A percentile compares a stretch with the other conserved stretches of the same genome.
Evolutionary conservation across 345 rosid genomes (phyloP).

Genomic region (Citrus cavaleriei): DNA sequence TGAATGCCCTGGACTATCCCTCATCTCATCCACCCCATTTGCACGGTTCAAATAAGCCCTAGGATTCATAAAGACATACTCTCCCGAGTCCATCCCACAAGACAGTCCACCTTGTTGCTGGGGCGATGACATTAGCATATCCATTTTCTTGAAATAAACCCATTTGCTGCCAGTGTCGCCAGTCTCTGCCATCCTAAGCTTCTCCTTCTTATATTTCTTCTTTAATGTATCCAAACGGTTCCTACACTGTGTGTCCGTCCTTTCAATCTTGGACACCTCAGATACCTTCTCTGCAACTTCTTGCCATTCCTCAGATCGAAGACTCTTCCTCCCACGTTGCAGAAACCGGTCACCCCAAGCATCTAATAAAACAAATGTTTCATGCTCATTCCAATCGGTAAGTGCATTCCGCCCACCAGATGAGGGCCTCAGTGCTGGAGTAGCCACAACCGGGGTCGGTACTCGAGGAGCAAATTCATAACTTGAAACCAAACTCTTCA

Average conservation of each 20-base stretch:
- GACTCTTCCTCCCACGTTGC: constrained; percentile 84
- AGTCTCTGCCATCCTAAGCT: constrained; percentile 39
- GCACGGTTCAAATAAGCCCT: constrained; percentile 59
- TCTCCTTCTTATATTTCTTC: constrained; percentile 95
- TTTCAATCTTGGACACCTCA: constrained; percentile 64
- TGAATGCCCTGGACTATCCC: constrained; percentile 84
- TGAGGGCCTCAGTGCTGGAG: constrained; percentile 34
- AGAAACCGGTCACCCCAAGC: constrained; percentile 92
- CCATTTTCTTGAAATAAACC: constrained; percentile 87
- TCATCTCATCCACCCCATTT: constrained; percentile 81
- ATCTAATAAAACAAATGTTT: constrained; percentile 75
- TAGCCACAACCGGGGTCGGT: constrained; percentile 31
- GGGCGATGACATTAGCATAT: constrained; percentile 65
- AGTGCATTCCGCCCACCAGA: constrained; percentile 56
- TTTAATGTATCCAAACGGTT: constrained; percentile 84
- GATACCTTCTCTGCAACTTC: constrained; percentile 95
- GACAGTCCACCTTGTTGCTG: constrained; percentile 71
- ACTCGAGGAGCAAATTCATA: constrained; percentile 87
- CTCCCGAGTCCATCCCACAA: constrained; percentile 90
- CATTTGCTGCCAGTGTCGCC: constrained; percentile 57
- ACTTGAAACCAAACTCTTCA: constrained; percentile 62
- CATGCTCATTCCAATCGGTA: constrained; percentile 89
- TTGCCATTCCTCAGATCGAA: constrained; percentile 91
- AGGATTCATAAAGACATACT: constrained; percentile 72
- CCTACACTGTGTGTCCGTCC: constrained; percentile 82